Percentiles rank a stretch among this genome's conserved stretches.
phyloP scores from a whole-genome alignment of 192 early-diverging fungal species.

The Phlyctochytrium arcticum region DNA sequence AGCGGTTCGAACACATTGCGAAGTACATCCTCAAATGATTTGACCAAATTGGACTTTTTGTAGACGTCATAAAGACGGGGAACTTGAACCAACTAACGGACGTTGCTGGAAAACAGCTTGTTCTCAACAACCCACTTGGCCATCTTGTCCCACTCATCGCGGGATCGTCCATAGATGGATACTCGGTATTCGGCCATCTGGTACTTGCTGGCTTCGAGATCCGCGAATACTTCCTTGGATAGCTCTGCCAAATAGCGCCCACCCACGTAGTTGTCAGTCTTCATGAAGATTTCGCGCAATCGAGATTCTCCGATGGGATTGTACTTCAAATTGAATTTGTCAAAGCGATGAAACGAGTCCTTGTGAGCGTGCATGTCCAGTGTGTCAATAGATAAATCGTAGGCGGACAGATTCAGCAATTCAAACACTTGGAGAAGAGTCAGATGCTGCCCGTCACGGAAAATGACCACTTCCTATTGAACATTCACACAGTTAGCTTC shows the following conservation, averaged over 20 bases:
- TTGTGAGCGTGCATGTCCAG: conserved; percentile 97
- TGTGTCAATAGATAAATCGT: conserved; percentile 91
- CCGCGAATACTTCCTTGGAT: conserved; percentile 85
- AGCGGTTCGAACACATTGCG: conserved; percentile 82
- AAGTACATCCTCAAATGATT: conserved; percentile 74
- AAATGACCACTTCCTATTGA: conserved; percentile 65
- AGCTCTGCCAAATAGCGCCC: conserved; percentile 89
- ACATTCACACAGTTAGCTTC: too few relatives aligned
- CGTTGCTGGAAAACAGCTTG: conserved; percentile 85
- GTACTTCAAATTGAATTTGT: conserved; percentile 97
- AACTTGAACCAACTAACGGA: conserved; percentile 93
- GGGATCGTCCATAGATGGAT: conserved; percentile 83
- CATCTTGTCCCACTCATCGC: conserved; percentile 89
- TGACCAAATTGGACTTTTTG: conserved; percentile 55
- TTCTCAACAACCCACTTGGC: conserved; percentile 90
- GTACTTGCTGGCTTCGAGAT: conserved; percentile 91
- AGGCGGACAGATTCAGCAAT: conserved; percentile 84
- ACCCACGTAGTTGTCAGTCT: conserved; percentile 86
- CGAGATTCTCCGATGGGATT: conserved; percentile 94
- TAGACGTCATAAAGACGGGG: conserved; percentile 91
- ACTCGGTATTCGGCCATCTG: conserved; percentile 93
- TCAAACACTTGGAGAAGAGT: conserved; percentile 83
- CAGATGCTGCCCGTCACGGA: conserved; percentile 77
- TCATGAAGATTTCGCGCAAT: conserved; percentile 91
- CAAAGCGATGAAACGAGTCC: conserved; percentile 93